Base-by-base conservation (phyloP, 73 alveolate species). In the Paramecium tetraurelia region DNA sequence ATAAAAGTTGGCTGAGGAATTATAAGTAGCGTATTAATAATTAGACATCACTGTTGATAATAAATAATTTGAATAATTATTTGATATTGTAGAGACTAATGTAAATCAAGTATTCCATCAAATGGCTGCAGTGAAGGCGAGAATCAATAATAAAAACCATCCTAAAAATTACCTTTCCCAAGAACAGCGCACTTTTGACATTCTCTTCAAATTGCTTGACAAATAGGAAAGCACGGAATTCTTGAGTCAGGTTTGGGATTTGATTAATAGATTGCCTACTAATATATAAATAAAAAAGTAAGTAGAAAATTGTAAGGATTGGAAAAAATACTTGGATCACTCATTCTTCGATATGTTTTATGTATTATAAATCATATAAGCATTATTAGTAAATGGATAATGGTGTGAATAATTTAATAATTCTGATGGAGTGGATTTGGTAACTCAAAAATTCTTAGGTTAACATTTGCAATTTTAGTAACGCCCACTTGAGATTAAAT, bases 291-390 rank as follows among this genome's bases (percentile, higher is more conserved):
- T 80, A 22, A 41, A 80, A 44, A 38, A 80, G 33, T 20, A 41
- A 80, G 77, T 80, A 2, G 70, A 80, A 22, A 22, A 22, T 24
- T 80, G 90, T 35, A 80, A 41, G 14, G 75, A 80, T 43, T 80
- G 90, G 90, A 80, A 80, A 80, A 18, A 80, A 41, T 80, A 41
- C n/a, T 44, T 80, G 18, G 90, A 80, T 80, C 70, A 80, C 43
- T 10, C 46, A 44, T 80, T 80, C 53, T 80, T 44, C 22, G 90
- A 80, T 22, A 44, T 41, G 90, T 80, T 80, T 46, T 80, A 80
- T 80, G 77, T 80, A 20, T 63, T 80, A 22, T 46, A 80, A 80
- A 80, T 80, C 33, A 80, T 80, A 38, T 44, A 80, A 40, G 44
- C 16, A 27, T 80, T 43, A 41, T 22, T 44, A 44, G 76, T 20